Evolutionary conservation across 2,329 filamentous ascomycete species (phyloP).

Genomic region (Phyllachora maydis): DNA sequence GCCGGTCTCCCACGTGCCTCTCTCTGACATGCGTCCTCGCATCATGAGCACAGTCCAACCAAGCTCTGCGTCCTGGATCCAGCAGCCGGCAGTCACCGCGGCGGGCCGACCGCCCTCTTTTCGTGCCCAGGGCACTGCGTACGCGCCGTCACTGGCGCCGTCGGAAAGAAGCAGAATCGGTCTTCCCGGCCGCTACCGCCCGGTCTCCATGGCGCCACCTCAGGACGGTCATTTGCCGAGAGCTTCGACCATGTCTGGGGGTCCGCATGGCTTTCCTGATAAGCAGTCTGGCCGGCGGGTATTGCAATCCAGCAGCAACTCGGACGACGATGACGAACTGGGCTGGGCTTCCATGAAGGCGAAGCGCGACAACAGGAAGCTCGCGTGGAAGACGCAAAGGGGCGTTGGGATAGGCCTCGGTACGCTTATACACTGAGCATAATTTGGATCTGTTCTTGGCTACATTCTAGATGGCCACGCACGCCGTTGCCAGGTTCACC

Average conservation of each 20-base stretch:
- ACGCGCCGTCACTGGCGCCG: conserved; percentile 81
- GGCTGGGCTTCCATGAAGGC: conserved; percentile 52
- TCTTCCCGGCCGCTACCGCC: conserved; percentile 73
- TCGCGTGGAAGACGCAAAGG: conserved; percentile 44
- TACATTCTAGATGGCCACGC: no score
- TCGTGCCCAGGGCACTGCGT: conserved; percentile 34
- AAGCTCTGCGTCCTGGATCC: conserved; percentile 35
- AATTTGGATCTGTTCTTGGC: no score
- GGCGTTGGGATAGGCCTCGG: conserved; percentile 23
- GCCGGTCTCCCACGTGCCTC: conserved; percentile 20
- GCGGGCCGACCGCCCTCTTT: conserved; percentile 27
- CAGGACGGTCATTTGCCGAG: conserved; percentile 12
- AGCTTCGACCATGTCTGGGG: conserved; percentile 21
- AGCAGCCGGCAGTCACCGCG: conserved; percentile 11
- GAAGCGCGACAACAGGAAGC: conserved; percentile 46
- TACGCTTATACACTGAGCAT: conserved; percentile 21
- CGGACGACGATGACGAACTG: conserved; percentile 46
- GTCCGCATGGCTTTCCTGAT: conserved; percentile 9
- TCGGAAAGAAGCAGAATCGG: conserved; percentile 91
- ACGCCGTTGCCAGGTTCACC: no score
- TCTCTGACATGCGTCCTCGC: conserved; percentile 28
- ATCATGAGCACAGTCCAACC: conserved; percentile 76
- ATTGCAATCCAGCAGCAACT: conserved; percentile 19
- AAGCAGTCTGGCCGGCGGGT: conserved; percentile 13
- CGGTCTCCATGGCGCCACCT: conserved; percentile 48